These are phyloP conservation scores for Auriscalpium vulgare DNA, from an alignment of 768 basidiomycete genomes.

Conservation along the genomic window DNA sequence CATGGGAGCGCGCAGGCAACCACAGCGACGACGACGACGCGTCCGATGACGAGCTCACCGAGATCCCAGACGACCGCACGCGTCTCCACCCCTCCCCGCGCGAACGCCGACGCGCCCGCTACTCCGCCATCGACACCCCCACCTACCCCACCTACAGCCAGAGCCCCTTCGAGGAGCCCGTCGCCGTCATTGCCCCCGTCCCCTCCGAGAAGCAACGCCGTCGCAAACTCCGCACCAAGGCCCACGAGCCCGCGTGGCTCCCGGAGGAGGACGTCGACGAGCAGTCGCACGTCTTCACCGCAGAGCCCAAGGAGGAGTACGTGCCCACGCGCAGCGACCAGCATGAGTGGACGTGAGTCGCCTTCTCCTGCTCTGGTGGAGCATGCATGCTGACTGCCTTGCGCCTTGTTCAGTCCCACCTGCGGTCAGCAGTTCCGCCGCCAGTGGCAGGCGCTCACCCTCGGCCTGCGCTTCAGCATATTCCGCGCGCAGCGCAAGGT, in stretches of 20 bases:
- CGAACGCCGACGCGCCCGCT: conserved; percentile 15
- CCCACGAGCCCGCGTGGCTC: conserved; percentile 3
- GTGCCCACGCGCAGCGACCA: conserved; percentile 1
- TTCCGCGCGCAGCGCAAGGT: conserved; percentile 42
- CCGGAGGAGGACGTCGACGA: not conserved
- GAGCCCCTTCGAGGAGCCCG: conserved; percentile 7
- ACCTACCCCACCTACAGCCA: not conserved
- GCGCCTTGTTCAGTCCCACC: conserved; percentile 36
- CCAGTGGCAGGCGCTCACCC: conserved; percentile 54
- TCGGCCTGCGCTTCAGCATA: conserved; percentile 48
- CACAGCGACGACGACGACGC: conserved; percentile 2
- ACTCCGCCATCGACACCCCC: not conserved
- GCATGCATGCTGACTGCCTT: not conserved
- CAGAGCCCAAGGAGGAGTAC: conserved; percentile 5
- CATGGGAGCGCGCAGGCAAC: conserved; percentile 27
- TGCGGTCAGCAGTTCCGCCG: conserved; percentile 45
- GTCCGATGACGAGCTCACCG: conserved; percentile 19
- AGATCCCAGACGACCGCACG: conserved; percentile 4
- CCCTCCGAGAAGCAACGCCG: not conserved
- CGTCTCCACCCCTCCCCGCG: conserved; percentile 11
- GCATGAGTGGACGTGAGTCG: conserved; percentile 16
- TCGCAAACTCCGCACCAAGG: conserved; percentile 9
- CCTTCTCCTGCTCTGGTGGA: not conserved
- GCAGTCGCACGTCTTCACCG: not conserved
- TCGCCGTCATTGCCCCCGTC: conserved; percentile 1